Evolutionary conservation across 2,329 filamentous ascomycete genomes (phyloP), one percentile per base, ranked within the genome.

Genomic region (Ilyonectria sp.): DNA sequence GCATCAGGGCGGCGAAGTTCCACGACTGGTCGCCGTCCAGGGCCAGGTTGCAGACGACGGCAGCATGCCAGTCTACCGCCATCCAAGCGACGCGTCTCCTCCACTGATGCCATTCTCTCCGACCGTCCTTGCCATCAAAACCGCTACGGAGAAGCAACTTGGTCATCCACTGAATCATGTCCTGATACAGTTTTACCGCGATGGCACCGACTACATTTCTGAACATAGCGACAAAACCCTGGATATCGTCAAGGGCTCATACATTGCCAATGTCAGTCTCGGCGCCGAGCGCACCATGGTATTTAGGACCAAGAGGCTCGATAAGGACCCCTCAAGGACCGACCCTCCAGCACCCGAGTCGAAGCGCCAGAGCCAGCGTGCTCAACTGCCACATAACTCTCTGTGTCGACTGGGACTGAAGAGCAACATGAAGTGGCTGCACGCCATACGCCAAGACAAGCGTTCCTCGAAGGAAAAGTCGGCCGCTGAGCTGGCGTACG

Each of bases 161-260:
- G 92, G 93, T 0, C 96, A 98, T 75, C 83, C 89, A 1, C 82
- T 99, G 47, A 99, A 99, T 76, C 96, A 99, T 78, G 95, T 91
- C 1, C 83, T 99, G 54, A 97, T 99, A 52, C 96, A 99, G 77
- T 89, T 94, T 65, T 99, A 99, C 77, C 93, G 96, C n/a, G 87
- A 88, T 72, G 94, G 95, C 3, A 90, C 89, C 54, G 96, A 99
- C 81, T 94, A 94, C 78, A 99, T 99, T 69, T 96, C 94, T 1
- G 96, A 99, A 78, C 96, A 99, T 77, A 97, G 94, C 44, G 96
- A 99, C 79, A 99, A 99, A 82, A 97, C 95, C 0, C 85, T 99
- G 26, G 96, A 99, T 78, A 96, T 99, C 63, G 91, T 90, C 13
- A 89, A 88, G 29, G 90, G 87, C 5, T 96, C 93, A 26, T 95